Conservation (phyloP, 2,329 filamentous ascomycete genomes). For the Nothophaeocryptopus gaeumannii region DNA sequence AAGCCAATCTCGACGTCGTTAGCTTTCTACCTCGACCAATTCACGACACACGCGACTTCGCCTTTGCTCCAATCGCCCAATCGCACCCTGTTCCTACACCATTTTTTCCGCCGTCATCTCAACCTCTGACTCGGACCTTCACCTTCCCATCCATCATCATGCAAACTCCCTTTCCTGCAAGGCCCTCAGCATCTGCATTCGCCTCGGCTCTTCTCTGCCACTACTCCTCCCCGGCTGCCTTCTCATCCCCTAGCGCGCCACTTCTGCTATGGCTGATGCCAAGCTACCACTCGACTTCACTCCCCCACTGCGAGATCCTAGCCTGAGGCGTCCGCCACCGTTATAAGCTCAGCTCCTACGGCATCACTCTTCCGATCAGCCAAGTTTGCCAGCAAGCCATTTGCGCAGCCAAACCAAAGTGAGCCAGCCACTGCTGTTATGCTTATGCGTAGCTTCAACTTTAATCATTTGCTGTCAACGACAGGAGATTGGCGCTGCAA, state of each 20-base stretch:
- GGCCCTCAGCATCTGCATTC: too few relatives aligned
- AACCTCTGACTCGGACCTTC: conserved; percentile 15
- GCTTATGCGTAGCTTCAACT: conserved; percentile 25
- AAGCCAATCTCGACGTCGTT: conserved; percentile 11
- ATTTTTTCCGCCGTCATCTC: too few relatives aligned
- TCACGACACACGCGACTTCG: neutral
- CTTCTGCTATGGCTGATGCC: conserved; percentile 2
- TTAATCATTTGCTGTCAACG: conserved; percentile 12
- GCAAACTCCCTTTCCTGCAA: too few relatives aligned
- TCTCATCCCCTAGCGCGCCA: conserved; percentile 19
- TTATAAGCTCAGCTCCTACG: conserved; percentile 20
- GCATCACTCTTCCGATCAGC: conserved; percentile 19
- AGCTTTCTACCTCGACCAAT: neutral
- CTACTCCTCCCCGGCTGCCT: neutral
- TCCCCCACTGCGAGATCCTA: conserved; percentile 5
- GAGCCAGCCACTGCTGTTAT: conserved; percentile 21
- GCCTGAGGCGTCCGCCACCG: conserved; percentile 20
- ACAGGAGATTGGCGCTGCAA: conserved; percentile 21
- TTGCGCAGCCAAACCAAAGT: conserved; percentile 1
- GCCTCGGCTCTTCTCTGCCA: neutral
- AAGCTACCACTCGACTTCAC: conserved; percentile 5
- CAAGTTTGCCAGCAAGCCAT: conserved; percentile 8
- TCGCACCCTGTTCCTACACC: neutral
- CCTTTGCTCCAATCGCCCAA: conserved; percentile 3
- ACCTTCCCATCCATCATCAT: neutral